phyloP scores from a whole-genome alignment of 2,329 filamentous ascomycete species.

The Alternaria angustiovoidea region DNA sequence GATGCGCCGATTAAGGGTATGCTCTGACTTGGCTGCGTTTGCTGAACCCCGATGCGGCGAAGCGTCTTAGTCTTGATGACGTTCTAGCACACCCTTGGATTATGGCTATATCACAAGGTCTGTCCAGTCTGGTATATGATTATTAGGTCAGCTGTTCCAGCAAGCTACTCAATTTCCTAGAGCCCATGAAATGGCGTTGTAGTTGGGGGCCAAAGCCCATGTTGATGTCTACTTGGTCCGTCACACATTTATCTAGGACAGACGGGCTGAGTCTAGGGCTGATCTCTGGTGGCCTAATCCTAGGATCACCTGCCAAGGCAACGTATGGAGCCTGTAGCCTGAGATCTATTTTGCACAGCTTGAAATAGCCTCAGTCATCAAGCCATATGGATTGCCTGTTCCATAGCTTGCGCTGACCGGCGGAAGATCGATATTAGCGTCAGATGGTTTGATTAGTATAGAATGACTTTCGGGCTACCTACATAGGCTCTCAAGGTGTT shows the following conservation, averaged over 20 bases:
- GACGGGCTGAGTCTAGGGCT: neutral
- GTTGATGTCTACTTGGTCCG: neutral
- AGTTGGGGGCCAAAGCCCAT: constrained; percentile 1
- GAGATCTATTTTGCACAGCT: neutral
- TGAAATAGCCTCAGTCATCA: neutral
- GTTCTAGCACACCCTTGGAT: constrained; percentile 92
- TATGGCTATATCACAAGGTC: constrained; percentile 66
- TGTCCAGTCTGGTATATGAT: constrained; percentile 2
- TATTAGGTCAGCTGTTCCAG: constrained; percentile 9
- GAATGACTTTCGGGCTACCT: neutral
- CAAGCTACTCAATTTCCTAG: neutral
- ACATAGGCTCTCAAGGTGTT: neutral
- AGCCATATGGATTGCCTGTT: neutral
- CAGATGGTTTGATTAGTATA: neutral
- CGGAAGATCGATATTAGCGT: neutral
- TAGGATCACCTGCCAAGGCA: neutral
- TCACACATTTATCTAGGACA: neutral
- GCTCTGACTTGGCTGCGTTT: constrained; percentile 15
- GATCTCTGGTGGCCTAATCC: neutral
- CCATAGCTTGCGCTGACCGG: neutral
- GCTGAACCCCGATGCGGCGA: constrained; percentile 75
- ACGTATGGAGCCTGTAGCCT: neutral
- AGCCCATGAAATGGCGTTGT: neutral
- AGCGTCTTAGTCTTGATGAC: constrained; percentile 83
- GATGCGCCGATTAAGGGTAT: neutral